Conservation (phyloP, 768 basidiomycete genomes). For the Russula vinacea region DNA sequence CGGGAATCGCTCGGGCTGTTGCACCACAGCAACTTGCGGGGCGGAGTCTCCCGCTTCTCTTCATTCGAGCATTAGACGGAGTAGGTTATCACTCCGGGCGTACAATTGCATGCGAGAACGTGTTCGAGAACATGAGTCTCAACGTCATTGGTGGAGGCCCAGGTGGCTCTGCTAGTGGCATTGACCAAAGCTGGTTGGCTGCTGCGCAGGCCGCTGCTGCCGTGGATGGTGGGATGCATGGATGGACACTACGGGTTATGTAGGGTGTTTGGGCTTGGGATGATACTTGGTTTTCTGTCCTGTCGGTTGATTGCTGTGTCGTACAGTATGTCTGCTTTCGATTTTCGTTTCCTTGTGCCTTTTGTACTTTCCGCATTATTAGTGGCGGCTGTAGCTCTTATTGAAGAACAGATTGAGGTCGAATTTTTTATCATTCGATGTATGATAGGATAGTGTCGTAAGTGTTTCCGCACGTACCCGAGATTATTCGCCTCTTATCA, state of each 20-base stretch:
- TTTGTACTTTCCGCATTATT: constrained; percentile 20
- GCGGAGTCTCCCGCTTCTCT: constrained; percentile 71
- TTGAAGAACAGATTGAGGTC: neutral
- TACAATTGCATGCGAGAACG: constrained; percentile 77
- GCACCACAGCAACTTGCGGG: constrained; percentile 55
- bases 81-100: constrained; percentile 87
- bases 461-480: neutral
- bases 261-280: constrained; percentile 38
- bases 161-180: constrained; percentile 43
- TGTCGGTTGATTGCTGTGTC: constrained; percentile 16
- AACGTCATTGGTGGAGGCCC: constrained; percentile 45
- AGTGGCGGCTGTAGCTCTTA: constrained; percentile 23
- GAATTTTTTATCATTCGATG: neutral
- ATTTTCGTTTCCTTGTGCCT: neutral
- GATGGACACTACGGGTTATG: constrained; percentile 79
- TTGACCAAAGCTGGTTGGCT: constrained; percentile 68
- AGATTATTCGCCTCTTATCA: neutral
- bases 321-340: constrained; percentile 11
- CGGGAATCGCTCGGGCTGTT: constrained; percentile 22
- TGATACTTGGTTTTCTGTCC: constrained; percentile 16
- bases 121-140: constrained; percentile 68
- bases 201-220: constrained; percentile 68
- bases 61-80: constrained; percentile 80
- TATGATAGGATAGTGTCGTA: neutral
- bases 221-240: constrained; percentile 63